phyloP scores from a whole-genome alignment of 352 stramenopile species.

The Elongisporangium anandrum region DNA sequence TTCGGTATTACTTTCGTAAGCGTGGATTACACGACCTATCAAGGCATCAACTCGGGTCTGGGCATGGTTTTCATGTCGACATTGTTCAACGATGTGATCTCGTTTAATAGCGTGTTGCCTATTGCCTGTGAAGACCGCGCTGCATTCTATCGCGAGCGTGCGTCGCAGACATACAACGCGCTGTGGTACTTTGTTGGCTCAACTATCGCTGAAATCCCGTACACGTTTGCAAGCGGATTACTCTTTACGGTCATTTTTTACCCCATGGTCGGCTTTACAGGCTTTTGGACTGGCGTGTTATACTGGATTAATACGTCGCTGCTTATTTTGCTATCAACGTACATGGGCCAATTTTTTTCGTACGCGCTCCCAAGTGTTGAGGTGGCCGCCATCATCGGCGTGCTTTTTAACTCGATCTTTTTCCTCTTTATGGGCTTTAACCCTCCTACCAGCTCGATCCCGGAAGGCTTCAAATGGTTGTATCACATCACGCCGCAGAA shows the following conservation, averaged over 20 bases:
- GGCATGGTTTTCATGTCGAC: conserved; percentile 85
- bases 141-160: conserved; percentile 82
- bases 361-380: conserved; percentile 22
- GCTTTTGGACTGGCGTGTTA: conserved; percentile 18
- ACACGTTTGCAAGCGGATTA: conserved; percentile 52
- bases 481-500: conserved; percentile 30
- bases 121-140: conserved; percentile 74
- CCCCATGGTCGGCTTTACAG: conserved; percentile 36
- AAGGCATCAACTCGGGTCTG: conserved; percentile 48
- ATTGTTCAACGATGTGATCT: conserved; percentile 79
- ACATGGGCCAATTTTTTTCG: conserved; percentile 28
- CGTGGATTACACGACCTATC: conserved; percentile 38
- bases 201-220: conserved; percentile 47
- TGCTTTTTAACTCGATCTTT: conserved; percentile 26
- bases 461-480: conserved; percentile 25
- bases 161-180: conserved; percentile 78
- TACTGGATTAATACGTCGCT: conserved; percentile 30
- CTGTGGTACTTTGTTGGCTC: conserved; percentile 64
- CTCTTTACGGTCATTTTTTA: conserved; percentile 23
- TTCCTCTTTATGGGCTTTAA: conserved; percentile 33
- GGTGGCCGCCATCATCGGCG: conserved; percentile 18
- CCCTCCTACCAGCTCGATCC: conserved; percentile 24
- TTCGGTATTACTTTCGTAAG: conserved; percentile 45
- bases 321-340: conserved; percentile 22
- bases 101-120: conserved; percentile 64